Evolutionary conservation across 257 asterid species (phyloP), one percentile per base, ranked within the genome.

Genomic region (Fraxinus excelsior): DNA sequence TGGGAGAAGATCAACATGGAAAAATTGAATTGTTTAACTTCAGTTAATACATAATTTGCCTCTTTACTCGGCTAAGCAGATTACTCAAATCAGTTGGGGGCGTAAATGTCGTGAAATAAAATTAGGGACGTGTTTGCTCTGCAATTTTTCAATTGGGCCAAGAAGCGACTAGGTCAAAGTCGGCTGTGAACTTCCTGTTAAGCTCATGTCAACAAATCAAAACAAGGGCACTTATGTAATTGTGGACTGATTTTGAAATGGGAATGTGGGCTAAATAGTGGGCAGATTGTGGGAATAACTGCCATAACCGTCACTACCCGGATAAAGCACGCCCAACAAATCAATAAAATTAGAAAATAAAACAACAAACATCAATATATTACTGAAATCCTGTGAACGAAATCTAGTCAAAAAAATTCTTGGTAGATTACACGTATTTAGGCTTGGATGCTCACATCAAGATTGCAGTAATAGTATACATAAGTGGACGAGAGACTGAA

Each of bases 241-340:
- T 76, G 8, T n/a, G 16, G 19, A 28, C n/a, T 12, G 42, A 37
- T 37, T 37, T 37, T 7, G 74, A 80, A 84, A 75, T 5, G 79
- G 82, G 83, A 40, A 80, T 0, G 80, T 81, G 90, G 90, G 88
- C 18, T 18, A 44, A 76, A 23, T 86, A 85, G 94, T 89, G 92
- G 94, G 88, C 6, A 73, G 82, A 87, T 83, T 73, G 85, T 85
- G 89, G 82, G 72, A 65, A 71, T 77, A 88, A 92, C 96, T 82
- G 90, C 89, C 92, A 76, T 83, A 92, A 92, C 96, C 88, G 92
- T 81, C 92, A 84, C 84, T 80, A 35, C 87, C 75, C 82, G 32
- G 65, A 71, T 69, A 78, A 37, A n/a, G 38, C 74, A 51, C 62
- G 2, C 46, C 46, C 46, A 40, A 40, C 3, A 53, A 9, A 25